phyloP scores from a whole-genome alignment of 2,329 filamentous ascomycete genomes.

The Botrytis byssoidea region DNA sequence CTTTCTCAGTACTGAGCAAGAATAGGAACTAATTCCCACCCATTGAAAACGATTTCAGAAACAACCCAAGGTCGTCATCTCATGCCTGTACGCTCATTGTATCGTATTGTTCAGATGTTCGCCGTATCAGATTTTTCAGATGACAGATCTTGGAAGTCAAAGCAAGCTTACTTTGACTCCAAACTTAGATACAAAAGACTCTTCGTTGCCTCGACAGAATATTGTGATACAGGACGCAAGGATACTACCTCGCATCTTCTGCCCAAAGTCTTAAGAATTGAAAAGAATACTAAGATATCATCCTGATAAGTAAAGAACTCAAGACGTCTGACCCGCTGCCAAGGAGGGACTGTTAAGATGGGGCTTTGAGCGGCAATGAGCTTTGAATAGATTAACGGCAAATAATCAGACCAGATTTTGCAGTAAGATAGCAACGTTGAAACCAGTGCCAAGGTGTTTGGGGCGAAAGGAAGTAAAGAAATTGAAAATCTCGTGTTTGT shows the following conservation, averaged over 20 bases:
- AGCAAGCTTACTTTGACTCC: background rate
- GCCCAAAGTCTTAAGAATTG: background rate
- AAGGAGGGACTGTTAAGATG: background rate
- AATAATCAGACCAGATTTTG: constrained; percentile 1
- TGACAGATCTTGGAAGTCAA: constrained; percentile 1
- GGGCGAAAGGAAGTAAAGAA: background rate
- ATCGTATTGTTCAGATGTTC: constrained; percentile 5
- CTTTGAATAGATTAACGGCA: constrained; percentile 2
- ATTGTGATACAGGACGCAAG: constrained; percentile 1
- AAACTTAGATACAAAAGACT: background rate
- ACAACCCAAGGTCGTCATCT: background rate
- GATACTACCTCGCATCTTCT: background rate
- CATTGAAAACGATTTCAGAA: background rate
- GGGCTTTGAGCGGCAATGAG: background rate
- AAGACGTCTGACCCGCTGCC: constrained; percentile 11
- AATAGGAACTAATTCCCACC: background rate
- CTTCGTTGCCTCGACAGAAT: background rate
- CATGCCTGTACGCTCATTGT: constrained; percentile 6
- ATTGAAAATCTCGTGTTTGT: background rate
- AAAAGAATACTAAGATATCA: background rate
- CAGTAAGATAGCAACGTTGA: background rate
- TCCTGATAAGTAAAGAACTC: background rate
- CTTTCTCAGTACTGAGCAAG: background rate
- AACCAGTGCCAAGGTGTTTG: background rate
- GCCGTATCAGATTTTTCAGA: constrained; percentile 7